A percentile compares a stretch with the other conserved stretches of the same genome.
Evolutionary conservation across 2,329 filamentous ascomycete species (phyloP).

Genomic region (Diaporthe citrichinensis): DNA sequence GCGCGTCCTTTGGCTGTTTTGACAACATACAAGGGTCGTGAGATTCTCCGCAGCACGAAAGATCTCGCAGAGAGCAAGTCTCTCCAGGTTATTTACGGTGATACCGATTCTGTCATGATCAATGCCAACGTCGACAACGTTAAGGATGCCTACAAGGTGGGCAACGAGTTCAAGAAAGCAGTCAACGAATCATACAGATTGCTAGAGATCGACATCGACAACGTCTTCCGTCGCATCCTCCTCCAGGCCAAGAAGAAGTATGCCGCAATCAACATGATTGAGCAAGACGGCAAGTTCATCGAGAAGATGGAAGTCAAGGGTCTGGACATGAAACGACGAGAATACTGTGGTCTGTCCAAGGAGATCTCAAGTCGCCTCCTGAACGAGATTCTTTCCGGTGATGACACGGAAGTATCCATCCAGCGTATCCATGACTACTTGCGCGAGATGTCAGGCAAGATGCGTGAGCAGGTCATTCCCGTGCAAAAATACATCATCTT

Average conservation of each 20-base stretch:
- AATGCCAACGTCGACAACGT: conserved; percentile 98
- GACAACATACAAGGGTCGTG: conserved; percentile 96
- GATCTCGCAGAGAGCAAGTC: conserved; percentile 92
- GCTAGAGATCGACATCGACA: conserved; percentile 98
- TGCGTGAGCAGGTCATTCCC: conserved; percentile 84
- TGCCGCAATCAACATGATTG: conserved; percentile 93
- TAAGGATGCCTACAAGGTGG: conserved; percentile 89
- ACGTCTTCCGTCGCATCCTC: conserved; percentile 92
- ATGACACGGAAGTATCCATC: conserved; percentile 90
- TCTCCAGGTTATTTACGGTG: conserved; percentile 96
- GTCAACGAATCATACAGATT: conserved; percentile 95
- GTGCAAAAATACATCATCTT: conserved; percentile 95
- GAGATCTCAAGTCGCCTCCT: conserved; percentile 91
- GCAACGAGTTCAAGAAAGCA: conserved; percentile 92
- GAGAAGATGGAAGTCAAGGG: conserved; percentile 99
- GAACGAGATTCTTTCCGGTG: conserved; percentile 94
- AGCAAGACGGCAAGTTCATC: conserved; percentile 88
- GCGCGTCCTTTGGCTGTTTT: conserved; percentile 94
- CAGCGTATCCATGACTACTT: conserved; percentile 95
- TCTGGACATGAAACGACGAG: conserved; percentile 96
- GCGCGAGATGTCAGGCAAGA: conserved; percentile 84
- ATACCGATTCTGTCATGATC: conserved; percentile 99
- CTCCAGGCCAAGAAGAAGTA: conserved; percentile 99
- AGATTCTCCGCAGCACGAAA: conserved; percentile 96
- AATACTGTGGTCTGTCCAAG: conserved; percentile 96